Evolutionary conservation across 495 filamentous ascomycete genomes (phyloP).

Genomic region (Hyaloscypha hepaticicola): DNA sequence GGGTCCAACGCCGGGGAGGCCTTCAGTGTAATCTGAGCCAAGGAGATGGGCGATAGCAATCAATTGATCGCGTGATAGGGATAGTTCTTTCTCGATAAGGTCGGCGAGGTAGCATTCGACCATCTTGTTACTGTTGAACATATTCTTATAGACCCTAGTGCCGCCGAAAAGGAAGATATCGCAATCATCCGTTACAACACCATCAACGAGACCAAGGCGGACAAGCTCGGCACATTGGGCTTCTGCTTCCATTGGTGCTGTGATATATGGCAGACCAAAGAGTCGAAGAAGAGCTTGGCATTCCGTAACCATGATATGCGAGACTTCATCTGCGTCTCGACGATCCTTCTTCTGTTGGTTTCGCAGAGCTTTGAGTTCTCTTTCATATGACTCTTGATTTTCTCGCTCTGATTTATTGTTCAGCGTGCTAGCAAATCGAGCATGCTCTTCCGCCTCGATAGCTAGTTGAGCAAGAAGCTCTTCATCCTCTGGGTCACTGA

Average conservation of each 20-base stretch:
- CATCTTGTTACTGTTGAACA: constrained; percentile 97
- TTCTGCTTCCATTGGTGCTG: constrained; percentile 98
- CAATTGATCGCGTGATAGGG: constrained; percentile 75
- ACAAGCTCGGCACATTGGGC: constrained; percentile 96
- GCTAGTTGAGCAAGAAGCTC: constrained; percentile 82
- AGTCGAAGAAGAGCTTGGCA: constrained; percentile 87
- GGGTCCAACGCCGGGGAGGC: constrained; percentile 83
- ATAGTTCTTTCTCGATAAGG: constrained; percentile 87
- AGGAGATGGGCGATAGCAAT: constrained; percentile 87
- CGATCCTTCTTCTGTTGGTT: constrained; percentile 94
- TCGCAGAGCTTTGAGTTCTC: constrained; percentile 81
- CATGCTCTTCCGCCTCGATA: constrained; percentile 87
- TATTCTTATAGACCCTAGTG: constrained; percentile 95
- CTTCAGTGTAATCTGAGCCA: constrained; percentile 93
- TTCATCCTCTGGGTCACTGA: constrained; percentile 88
- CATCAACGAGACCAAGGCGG: constrained; percentile 81
- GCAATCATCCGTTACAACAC: constrained; percentile 96
- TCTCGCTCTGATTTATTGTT: constrained; percentile 65
- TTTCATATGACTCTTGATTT: constrained; percentile 75
- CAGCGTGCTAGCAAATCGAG: constrained; percentile 80
- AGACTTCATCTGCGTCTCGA: constrained; percentile 93
- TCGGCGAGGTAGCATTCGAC: constrained; percentile 92
- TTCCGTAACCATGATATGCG: constrained; percentile 89
- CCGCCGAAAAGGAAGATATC: constrained; percentile 98
- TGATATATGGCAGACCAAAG: constrained; percentile 95